These are phyloP conservation scores for Auricularia sp. DNA, from an alignment of 768 basidiomycete genomes.

Conservation along the genomic window DNA sequence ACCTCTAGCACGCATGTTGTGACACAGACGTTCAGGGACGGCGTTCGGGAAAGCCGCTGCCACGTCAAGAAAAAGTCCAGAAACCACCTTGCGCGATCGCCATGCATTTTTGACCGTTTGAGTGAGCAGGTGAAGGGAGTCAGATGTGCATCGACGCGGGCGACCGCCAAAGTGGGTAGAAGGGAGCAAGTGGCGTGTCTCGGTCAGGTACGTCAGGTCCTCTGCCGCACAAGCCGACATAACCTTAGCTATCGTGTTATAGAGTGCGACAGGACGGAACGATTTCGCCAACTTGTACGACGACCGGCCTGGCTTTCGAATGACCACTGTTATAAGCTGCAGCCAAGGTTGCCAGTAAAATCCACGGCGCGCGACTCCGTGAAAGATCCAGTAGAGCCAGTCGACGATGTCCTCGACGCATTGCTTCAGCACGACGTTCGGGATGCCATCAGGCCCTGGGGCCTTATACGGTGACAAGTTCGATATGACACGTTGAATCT, in stretches of 20 bases:
- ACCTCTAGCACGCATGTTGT: constrained; percentile 9
- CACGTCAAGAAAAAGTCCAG: constrained; percentile 5
- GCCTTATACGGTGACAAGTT: constrained; percentile 15
- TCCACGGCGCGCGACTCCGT: neutral
- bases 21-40: constrained; percentile 2
- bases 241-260: constrained; percentile 22
- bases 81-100: neutral
- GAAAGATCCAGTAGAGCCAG: neutral
- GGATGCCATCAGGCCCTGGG: constrained; percentile 11
- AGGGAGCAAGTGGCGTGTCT: neutral
- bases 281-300: constrained; percentile 30
- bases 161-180: constrained; percentile 3
- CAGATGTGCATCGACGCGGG: constrained; percentile 4
- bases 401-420: constrained; percentile 1
- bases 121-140: constrained; percentile 1
- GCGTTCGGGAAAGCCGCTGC: constrained; percentile 9
- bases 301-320: constrained; percentile 1
- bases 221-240: constrained; percentile 8
- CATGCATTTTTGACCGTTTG: constrained; percentile 6
- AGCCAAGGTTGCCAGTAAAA: neutral
- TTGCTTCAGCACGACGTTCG: constrained; percentile 6
- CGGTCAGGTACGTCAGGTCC: constrained; percentile 2
- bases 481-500: constrained; percentile 4
- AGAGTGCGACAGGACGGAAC: constrained; percentile 23
- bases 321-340: neutral